Evolutionary conservation across 169 alveolate genomes (phyloP), one percentile per base, ranked within the genome.

Genomic region (Plasmodium blacklocki): DNA sequence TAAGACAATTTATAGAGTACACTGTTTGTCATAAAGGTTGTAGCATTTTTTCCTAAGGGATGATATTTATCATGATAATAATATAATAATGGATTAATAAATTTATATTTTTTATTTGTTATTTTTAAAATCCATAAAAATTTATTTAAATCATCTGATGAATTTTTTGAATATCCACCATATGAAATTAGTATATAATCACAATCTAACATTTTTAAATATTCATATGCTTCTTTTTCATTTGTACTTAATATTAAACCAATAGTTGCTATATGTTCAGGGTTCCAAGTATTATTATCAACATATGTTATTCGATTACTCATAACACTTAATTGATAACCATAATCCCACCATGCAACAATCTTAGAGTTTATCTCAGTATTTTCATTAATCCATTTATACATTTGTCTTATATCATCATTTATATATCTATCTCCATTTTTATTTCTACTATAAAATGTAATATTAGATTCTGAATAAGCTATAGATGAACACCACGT

Each of bases 281-380:
- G 96, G 93, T 98, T 98, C 99, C 99, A 98, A 3, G 99, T 99
- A 93, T 99, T 99, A 92, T 98, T 98, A 95, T 99, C 99, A 32
- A 97, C 99, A 50, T 98, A 73, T 15, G 98, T 99, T 14, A 99
- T 97, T 70, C 99, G 94, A 88, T 97, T 97, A 29, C 98, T 97
- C 98, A 98, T 96, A 73, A 98, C 99, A 56, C 98, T 97, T 45
- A 98, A 96, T 92, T 99, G 98, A 80, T 99, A 99, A 9, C 99
- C 99, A 88, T 99, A 99, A 93, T 99, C 99, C 99, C 99, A 98
- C 99, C 99, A 98, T 6, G 99, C 94, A 94, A 98, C 95, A 59
- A 98, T 95, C 72, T 97, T 96, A 9, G 99, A 96, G 85, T 98
- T 98, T 14, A 94, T 94, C 43, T 94, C 96, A 39, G 99, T 98